These are phyloP conservation scores for Neckera pumila DNA, from an alignment of 225 moss, liverwort and hornwort species.

Conservation along the genomic window DNA sequence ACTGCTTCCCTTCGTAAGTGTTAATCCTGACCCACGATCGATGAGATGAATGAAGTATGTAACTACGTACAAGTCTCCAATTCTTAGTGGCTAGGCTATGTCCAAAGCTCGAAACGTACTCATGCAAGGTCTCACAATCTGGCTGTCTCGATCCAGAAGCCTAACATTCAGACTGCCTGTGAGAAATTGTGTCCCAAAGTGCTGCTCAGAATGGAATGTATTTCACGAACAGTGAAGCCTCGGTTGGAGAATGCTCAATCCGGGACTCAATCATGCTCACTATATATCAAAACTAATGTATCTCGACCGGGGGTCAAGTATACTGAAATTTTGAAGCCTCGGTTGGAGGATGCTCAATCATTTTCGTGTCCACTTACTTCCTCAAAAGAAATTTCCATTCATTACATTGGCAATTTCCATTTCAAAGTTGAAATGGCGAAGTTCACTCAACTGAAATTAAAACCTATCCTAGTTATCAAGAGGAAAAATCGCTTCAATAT, in stretches of 20 bases:
- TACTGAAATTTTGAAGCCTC: background rate
- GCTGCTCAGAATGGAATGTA: background rate
- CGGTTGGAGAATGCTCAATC: background rate
- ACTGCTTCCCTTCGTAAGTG: background rate
- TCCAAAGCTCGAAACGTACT: background rate
- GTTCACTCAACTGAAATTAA: background rate
- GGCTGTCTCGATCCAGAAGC: background rate
- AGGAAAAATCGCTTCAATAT: background rate
- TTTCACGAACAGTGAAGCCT: too few relatives aligned
- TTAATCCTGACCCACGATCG: background rate
- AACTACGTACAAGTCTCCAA: background rate
- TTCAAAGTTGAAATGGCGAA: background rate
- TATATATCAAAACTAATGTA: too few relatives aligned
- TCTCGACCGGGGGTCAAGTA: background rate
- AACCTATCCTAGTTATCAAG: too few relatives aligned
- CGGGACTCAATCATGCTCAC: background rate
- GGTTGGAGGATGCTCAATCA: background rate
- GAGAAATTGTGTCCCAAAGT: background rate
- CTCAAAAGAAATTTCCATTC: too few relatives aligned
- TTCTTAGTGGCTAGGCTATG: background rate
- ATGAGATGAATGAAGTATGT: background rate
- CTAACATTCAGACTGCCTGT: too few relatives aligned
- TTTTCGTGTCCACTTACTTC: background rate
- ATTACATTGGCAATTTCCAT: background rate
- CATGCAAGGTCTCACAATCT: background rate